phyloP scores from a whole-genome alignment of 331 rosid species.

The Malus hybrid region DNA sequence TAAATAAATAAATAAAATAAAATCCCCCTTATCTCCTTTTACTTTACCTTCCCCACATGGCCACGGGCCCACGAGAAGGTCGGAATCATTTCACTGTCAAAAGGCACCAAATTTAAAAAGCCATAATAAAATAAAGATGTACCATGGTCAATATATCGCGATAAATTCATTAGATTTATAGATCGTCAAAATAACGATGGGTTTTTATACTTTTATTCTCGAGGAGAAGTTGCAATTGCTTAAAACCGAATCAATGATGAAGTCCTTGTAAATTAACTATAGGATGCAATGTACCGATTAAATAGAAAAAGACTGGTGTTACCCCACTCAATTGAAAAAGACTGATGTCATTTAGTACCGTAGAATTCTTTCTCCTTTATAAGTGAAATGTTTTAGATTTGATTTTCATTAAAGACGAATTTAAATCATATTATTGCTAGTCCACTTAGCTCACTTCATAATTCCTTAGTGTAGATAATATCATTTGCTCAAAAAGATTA shows the following conservation, averaged over 20 bases:
- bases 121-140: neutral
- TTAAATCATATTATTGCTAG: too few species aligned
- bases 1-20: too few species aligned
- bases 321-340: too few species aligned
- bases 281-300: neutral
- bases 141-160: neutral
- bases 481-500: too few species aligned
- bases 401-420: too few species aligned
- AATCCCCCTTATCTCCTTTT: neutral
- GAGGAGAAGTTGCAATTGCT: neutral
- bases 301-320: too few species aligned
- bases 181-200: neutral
- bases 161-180: neutral
- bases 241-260: neutral
- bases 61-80: neutral
- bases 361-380: too few species aligned
- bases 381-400: rapidly evolving
- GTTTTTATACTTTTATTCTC: neutral
- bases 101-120: neutral
- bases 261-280: slow-evolving; percentile 9
- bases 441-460: rapidly evolving
- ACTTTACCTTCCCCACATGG: neutral
- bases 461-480: too few species aligned
- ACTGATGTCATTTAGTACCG: too few species aligned
- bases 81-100: neutral